These are phyloP conservation scores for Rugosomyces carneus DNA, from an alignment of 1,284 basidiomycete species.

Conservation along the genomic window DNA sequence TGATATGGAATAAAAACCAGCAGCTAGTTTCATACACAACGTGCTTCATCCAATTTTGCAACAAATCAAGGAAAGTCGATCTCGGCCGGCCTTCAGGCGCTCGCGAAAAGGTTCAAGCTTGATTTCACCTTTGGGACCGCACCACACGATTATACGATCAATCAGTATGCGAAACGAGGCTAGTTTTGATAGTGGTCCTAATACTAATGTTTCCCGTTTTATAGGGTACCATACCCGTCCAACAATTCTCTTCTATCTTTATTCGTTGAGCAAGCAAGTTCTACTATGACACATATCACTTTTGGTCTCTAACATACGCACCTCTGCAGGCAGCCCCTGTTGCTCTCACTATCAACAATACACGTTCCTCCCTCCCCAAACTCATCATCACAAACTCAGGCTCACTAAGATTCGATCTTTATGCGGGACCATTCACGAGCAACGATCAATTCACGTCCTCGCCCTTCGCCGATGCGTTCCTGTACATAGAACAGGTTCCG, in stretches of 20 bases:
- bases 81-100: slow-evolving; percentile 45
- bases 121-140: slow-evolving; percentile 56
- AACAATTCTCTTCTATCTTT: slow-evolving; percentile 58
- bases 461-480: slow-evolving; percentile 57
- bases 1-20: background rate
- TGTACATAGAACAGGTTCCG: slow-evolving; percentile 50
- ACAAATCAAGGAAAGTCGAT: slow-evolving; percentile 47
- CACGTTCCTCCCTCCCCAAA: slow-evolving; percentile 51
- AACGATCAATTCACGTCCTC: slow-evolving; percentile 75
- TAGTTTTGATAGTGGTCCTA: background rate
- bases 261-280: slow-evolving; percentile 49
- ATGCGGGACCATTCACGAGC: slow-evolving; percentile 63
- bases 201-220: background rate
- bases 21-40: slow-evolving; percentile 50
- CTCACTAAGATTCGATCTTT: slow-evolving; percentile 71
- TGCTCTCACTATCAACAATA: slow-evolving; percentile 57
- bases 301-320: background rate
- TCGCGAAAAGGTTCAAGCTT: slow-evolving; percentile 52
- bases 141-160: slow-evolving; percentile 67
- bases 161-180: slow-evolving; percentile 34
- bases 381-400: slow-evolving; percentile 72
- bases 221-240: slow-evolving; percentile 59
- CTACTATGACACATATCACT: background rate
- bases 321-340: slow-evolving; percentile 41
- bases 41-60: slow-evolving; percentile 44